Base-by-base conservation (phyloP, 2,329 filamentous ascomycete genomes). In the Onygenales sp. region DNA sequence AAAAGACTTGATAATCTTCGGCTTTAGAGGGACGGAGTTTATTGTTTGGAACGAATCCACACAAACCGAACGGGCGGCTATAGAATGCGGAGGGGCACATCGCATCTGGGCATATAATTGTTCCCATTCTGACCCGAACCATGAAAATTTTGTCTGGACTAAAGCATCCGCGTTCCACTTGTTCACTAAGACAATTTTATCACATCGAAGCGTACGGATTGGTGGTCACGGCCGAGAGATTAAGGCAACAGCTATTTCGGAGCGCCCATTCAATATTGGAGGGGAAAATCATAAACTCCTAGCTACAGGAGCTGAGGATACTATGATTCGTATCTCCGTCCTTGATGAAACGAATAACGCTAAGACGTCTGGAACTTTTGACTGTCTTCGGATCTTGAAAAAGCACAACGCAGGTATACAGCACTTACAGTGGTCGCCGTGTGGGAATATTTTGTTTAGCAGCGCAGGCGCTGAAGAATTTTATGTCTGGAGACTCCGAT, bases 161-260 rank as follows among this genome's bases (percentile, higher is more conserved):
- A 85, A 88, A 67, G 82, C 83, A 4, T 80, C 82, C 1, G 69
- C 58, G 56, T 74, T 83, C 52, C 72, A 78, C 55, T 64, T 77
- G 0, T 64, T 72, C 39, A 68, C 63, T 2, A 72, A 77, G 34
- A 56, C 53, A 2, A 55, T 61, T 13, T 56, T 73, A 36, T 74
- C 65, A 59, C 80, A 71, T 65, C 61, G 66, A 8, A 65, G 77
- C 0, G 58, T 95, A 10, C 83, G 85, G 58, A 60, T 70, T 0
- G 92, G 93, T 6, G 82, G 82, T 0, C 93, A 98, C 67, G 93
- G 93, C 0, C 77, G 93, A 52, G 93, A 98, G 69, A 87, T 97
- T 60, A 88, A 87, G 65, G 70, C 80, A 2, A 68, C 81, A 56
- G 77, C 82, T 17, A 63, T 79, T 2, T 76, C 75, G 0, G 57